Conservation (phyloP, 176 grass and related monocot species). For the Chrysopogon serrulatus region DNA sequence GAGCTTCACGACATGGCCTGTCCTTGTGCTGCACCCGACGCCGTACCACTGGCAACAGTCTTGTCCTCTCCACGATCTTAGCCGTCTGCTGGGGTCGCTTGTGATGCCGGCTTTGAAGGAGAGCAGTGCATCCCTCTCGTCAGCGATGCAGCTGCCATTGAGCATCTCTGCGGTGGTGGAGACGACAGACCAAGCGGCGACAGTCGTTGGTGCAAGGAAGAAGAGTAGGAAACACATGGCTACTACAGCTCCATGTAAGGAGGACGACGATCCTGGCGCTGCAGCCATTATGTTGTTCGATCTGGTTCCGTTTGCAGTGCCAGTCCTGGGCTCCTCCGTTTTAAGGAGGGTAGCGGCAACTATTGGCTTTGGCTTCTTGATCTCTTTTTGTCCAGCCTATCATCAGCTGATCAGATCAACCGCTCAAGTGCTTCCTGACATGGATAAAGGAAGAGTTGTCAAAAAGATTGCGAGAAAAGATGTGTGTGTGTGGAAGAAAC, state of each 20-base stretch:
- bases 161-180: neutral
- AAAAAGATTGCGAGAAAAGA: too few species aligned
- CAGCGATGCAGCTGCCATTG: neutral
- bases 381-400: too few species aligned
- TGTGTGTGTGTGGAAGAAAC: too few species aligned
- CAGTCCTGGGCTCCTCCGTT: too few species aligned
- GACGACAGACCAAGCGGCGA: neutral
- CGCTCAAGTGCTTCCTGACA: too few species aligned
- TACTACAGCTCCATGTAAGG: neutral
- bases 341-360: too few species aligned
- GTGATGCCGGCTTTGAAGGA: constrained; percentile 9
- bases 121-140: constrained; percentile 14
- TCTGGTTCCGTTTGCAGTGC: too few species aligned
- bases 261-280: neutral
- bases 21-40: neutral
- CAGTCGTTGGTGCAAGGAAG: too few species aligned
- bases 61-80: neutral
- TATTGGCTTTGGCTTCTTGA: too few species aligned
- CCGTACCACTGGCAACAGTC: constrained; percentile 21
- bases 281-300: neutral
- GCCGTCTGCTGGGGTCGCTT: neutral
- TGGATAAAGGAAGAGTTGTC: too few species aligned
- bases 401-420: too few species aligned
- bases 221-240: neutral
- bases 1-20: constrained; percentile 16